Evolutionary conservation across 2,329 filamentous ascomycete species (phyloP).

Genomic region (Cladosporium sp.): DNA sequence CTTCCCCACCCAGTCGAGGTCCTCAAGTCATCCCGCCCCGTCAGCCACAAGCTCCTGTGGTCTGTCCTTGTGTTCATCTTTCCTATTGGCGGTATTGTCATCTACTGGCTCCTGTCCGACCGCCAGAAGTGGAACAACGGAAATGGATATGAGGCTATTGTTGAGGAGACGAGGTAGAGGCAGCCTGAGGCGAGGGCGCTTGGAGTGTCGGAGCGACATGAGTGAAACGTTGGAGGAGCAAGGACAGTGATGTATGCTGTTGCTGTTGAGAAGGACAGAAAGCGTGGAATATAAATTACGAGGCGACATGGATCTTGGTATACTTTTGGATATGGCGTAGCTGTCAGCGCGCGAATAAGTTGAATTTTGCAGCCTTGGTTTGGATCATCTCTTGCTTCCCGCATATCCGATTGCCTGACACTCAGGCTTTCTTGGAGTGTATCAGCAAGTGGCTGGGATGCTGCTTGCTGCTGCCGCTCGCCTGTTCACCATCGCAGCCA

Average conservation of each 20-base stretch:
- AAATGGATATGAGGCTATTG: slow-evolving; percentile 56
- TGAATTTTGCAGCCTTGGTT: not conserved
- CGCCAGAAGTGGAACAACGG: slow-evolving; percentile 56
- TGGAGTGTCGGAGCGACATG: not conserved
- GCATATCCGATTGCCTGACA: not conserved
- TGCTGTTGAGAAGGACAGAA: not conserved
- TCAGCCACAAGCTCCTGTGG: slow-evolving; percentile 62
- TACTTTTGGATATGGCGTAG: not conserved
- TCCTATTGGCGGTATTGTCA: slow-evolving; percentile 60
- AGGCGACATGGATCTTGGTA: not conserved
- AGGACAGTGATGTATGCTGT: not conserved
- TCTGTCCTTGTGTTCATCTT: slow-evolving; percentile 65
- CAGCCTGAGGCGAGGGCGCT: not conserved
- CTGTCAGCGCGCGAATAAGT: not conserved
- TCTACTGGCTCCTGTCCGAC: slow-evolving; percentile 67
- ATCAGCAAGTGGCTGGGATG: too few relatives aligned
- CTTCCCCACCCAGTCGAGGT: slow-evolving; percentile 56
- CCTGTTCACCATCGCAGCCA: not conserved
- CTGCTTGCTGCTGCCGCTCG: too few relatives aligned
- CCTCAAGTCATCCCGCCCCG: slow-evolving; percentile 62
- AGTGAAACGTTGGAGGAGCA: not conserved
- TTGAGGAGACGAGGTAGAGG: slow-evolving; percentile 15
- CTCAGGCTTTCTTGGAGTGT: too few relatives aligned
- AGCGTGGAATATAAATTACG: not conserved
- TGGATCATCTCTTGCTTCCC: not conserved